phyloP scores from a whole-genome alignment of 2,329 filamentous ascomycete genomes.

The Fusarium veterinarium region DNA sequence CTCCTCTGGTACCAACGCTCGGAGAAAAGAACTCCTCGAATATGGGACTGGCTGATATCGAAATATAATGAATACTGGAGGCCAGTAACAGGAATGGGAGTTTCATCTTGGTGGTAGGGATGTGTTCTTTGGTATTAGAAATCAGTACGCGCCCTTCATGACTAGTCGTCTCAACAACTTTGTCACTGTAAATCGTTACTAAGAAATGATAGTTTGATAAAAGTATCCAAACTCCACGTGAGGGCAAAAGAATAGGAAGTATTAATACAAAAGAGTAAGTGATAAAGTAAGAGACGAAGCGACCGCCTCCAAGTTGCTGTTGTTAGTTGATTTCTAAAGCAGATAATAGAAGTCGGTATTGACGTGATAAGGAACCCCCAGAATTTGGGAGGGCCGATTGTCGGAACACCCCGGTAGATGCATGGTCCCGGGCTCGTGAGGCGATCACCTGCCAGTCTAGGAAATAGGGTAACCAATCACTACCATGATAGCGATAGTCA shows the following conservation, averaged over 20 bases:
- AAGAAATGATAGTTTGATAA: background rate
- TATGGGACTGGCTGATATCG: slow-evolving; percentile 18
- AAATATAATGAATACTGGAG: slow-evolving; percentile 16
- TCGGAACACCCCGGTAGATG: slow-evolving; percentile 39
- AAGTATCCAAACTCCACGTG: background rate
- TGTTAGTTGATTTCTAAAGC: slow-evolving; percentile 2
- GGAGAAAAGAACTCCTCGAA: slow-evolving; percentile 25
- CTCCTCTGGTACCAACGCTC: slow-evolving; percentile 58
- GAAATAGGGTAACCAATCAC: slow-evolving; percentile 37
- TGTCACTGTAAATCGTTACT: background rate
- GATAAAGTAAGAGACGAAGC: background rate
- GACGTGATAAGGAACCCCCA: slow-evolving; percentile 35
- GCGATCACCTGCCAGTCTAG: slow-evolving; percentile 42
- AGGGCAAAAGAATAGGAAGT: background rate
- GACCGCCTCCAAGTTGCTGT: background rate
- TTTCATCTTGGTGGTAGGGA: background rate
- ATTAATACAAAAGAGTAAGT: background rate
- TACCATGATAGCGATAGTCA: background rate
- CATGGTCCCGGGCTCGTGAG: slow-evolving; percentile 40
- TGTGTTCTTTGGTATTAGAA: background rate
- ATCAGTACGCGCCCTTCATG: slow-evolving; percentile 1
- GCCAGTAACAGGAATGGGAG: slow-evolving; percentile 19
- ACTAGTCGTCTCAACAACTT: slow-evolving; percentile 3
- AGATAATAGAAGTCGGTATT: slow-evolving; percentile 19
- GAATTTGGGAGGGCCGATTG: slow-evolving; percentile 10